Conservation (phyloP, 2,329 filamentous ascomycete species). For the Akanthomyces uredinophilus region DNA sequence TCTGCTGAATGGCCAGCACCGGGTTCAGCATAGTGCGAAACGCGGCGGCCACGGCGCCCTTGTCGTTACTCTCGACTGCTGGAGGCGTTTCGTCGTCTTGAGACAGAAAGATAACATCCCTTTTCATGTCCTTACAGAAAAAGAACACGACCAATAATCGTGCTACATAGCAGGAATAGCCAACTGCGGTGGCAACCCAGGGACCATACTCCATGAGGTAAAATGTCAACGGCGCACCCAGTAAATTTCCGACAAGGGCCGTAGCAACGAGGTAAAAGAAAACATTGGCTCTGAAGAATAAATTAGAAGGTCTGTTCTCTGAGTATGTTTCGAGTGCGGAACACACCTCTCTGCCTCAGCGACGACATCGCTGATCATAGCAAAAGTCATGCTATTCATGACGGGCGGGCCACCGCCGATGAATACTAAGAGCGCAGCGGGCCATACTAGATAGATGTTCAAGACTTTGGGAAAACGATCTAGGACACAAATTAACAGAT, state of each 20-base stretch:
- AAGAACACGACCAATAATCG: not conserved
- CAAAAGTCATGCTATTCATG: not conserved
- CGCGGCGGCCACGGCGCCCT: not conserved
- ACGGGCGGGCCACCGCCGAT: conserved; percentile 5
- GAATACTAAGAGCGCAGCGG: not conserved
- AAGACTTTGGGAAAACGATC: not conserved
- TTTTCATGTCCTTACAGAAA: not conserved
- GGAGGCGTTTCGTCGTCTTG: not conserved
- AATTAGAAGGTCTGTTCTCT: not conserved
- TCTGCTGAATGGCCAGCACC: not conserved
- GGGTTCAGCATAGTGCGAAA: not conserved
- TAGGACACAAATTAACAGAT: not conserved
- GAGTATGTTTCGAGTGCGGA: too few relatives aligned
- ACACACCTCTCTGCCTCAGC: not conserved
- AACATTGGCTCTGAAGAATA: not conserved
- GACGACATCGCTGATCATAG: not conserved
- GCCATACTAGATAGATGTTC: conserved; percentile 1
- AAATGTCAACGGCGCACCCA: not conserved
- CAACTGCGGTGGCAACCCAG: not conserved
- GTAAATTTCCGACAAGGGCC: not conserved
- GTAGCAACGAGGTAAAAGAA: conserved; percentile 4
- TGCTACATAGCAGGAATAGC: not conserved
- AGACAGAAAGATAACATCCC: not conserved
- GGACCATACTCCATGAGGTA: not conserved
- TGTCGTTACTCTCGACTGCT: not conserved